These are phyloP conservation scores for Falciphora oryzae DNA, from an alignment of 2,329 filamentous ascomycete species.

Conservation along the genomic window DNA sequence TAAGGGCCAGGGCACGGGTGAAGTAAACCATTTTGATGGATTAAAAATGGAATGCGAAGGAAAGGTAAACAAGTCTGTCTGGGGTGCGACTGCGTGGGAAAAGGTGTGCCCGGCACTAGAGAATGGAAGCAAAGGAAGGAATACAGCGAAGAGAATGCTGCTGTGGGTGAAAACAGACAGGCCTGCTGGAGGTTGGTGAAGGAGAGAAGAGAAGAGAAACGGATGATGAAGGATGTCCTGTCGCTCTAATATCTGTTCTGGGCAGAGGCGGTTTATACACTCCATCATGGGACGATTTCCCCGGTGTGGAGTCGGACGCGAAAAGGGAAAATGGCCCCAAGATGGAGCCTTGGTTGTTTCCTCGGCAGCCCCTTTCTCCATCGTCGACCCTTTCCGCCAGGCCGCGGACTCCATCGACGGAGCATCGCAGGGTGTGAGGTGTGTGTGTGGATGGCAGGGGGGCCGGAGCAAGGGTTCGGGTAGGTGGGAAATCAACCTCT, in stretches of 20 bases:
- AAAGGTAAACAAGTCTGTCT: background rate
- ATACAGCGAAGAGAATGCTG: background rate
- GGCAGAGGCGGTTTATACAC: background rate
- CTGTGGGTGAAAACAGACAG: background rate
- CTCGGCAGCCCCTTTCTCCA: background rate
- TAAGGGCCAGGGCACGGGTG: slow-evolving; percentile 7
- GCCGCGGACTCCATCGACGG: background rate
- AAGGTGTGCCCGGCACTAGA: background rate
- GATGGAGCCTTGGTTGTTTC: background rate
- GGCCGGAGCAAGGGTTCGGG: too few species aligned
- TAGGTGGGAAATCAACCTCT: background rate
- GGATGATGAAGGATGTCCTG: background rate
- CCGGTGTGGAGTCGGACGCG: background rate
- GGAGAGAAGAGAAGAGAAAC: background rate
- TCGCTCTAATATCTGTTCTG: background rate
- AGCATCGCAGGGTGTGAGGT: background rate
- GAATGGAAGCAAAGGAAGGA: background rate
- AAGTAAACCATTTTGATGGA: slow-evolving; percentile 2
- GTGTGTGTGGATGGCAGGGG: too few species aligned
- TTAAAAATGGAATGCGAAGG: background rate
- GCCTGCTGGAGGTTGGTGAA: slow-evolving; percentile 2
- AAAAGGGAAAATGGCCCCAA: background rate
- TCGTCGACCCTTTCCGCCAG: background rate
- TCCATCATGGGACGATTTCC: background rate
- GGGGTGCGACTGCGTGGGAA: background rate